A percentile compares a stretch with the other conserved stretches of the same genome.
phyloP scores from a whole-genome alignment of 768 basidiomycete genomes.

The Pisolithus sp. region DNA sequence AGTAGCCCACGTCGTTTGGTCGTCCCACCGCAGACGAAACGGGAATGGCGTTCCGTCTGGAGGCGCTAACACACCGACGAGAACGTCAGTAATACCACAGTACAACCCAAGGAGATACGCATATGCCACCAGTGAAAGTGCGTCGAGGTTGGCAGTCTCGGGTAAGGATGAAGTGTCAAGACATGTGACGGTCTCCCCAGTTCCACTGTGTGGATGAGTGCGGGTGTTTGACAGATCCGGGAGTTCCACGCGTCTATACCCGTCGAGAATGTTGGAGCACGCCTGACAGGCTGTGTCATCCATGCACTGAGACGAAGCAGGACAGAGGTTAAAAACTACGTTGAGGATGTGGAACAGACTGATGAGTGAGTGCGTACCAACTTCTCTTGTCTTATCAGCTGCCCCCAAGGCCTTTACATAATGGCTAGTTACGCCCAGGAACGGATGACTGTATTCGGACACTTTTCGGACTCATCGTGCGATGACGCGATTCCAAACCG shows the following conservation, averaged over 20 bases:
- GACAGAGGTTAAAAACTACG: too few relatives aligned
- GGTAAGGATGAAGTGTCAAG: not conserved
- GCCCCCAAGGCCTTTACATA: too few relatives aligned
- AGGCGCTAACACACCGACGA: constrained; percentile 11
- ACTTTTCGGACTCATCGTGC: too few relatives aligned
- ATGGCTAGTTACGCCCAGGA: too few relatives aligned
- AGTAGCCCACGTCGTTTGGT: constrained; percentile 11
- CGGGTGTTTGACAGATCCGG: constrained; percentile 17
- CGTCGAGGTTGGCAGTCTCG: constrained; percentile 3
- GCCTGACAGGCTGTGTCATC: not conserved
- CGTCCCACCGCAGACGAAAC: constrained; percentile 14
- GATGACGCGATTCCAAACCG: too few relatives aligned
- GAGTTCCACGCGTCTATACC: constrained; percentile 8
- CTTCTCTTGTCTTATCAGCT: too few relatives aligned
- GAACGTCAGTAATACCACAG: constrained; percentile 14
- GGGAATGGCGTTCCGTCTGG: constrained; percentile 2
- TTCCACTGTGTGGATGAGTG: not conserved
- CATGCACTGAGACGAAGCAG: not conserved
- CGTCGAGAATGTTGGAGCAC: not conserved
- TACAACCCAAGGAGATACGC: constrained; percentile 17
- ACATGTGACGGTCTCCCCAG: constrained; percentile 1
- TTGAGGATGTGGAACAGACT: too few relatives aligned
- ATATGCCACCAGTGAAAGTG: constrained; percentile 17
- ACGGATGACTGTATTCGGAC: too few relatives aligned
- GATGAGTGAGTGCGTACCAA: too few relatives aligned